Evolutionary conservation across 805 yeast genomes (phyloP), one percentile per base, ranked within the genome.

Genomic region (Starmerella potacharoeniae): DNA sequence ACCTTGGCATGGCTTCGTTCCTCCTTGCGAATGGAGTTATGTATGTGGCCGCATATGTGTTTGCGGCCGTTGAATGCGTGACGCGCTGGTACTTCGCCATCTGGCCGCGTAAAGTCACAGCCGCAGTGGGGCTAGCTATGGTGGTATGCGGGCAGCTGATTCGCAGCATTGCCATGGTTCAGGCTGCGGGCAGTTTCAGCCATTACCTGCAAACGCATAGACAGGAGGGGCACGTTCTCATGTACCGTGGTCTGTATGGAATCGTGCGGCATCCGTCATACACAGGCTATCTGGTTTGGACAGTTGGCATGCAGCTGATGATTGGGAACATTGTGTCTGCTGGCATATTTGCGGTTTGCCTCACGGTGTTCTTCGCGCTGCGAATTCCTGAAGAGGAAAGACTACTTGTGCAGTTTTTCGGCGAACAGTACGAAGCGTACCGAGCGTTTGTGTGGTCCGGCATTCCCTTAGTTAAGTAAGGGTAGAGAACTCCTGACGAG

Each of bases 271-370:
- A 93, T 67, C 98, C 98, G 7, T 83, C 95, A 49, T 93, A 93
- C 69, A 77, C 81, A 42, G 98, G 97, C 0, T 93, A 85, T 67
- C 89, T 81, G 65, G 81, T 88, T 79, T 93, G 97, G 97, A 91
- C 95, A 13, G 60, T 90, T 3, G 97, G 97, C 0, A 75, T 88
- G 1, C 95, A 91, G 66, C 29, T 93, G 47, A 60, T 83, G 57
- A 68, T 91, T 55, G 69, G 80, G 45, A 93, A 89, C 69, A 81
- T 85, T 6, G 47, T 87, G 0, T 75, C 88, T 0, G 63, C 78
- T 1, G 50, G 73, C 0, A 71, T 75, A 0, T 91, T 89, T 57
- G 63, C 74, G 0, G 59, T 69, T n/a, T 77, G 81, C 3, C 71
- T 93, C 22, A 81, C 82, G 77, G 63, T 68, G 36, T 93, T 93